Conservation (phyloP, 2,329 filamentous ascomycete species). For the Sporothrix globosa region DNA sequence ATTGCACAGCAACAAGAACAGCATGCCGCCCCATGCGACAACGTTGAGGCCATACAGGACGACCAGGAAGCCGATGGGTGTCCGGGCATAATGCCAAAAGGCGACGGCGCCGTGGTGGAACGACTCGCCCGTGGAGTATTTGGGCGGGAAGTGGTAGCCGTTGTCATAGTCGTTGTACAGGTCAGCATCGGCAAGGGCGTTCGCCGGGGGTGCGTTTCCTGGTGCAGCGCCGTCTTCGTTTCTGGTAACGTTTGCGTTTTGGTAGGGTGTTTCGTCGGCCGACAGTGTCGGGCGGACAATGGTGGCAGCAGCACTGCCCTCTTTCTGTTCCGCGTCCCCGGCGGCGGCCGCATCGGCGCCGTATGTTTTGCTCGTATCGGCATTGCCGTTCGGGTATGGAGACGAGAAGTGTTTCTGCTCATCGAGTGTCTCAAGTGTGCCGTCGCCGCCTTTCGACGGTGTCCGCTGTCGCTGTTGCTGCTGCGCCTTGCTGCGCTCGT, state of each 20-base stretch:
- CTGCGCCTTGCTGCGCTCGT: constrained; percentile 14
- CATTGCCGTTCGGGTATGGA: not conserved
- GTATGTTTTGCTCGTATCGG: constrained; percentile 18
- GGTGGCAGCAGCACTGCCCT: not conserved
- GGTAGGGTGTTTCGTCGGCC: not conserved
- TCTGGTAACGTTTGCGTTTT: not conserved
- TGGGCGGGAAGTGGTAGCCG: constrained; percentile 67
- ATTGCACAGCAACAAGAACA: constrained; percentile 81
- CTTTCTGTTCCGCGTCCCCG: not conserved
- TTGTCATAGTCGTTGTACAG: constrained; percentile 55
- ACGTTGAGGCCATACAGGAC: constrained; percentile 81
- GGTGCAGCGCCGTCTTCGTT: not conserved
- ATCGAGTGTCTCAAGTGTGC: constrained; percentile 28
- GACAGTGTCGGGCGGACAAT: not conserved
- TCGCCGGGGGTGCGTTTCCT: not conserved
- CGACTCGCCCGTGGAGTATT: constrained; percentile 62
- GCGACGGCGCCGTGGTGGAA: constrained; percentile 60
- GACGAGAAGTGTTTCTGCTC: constrained; percentile 27
- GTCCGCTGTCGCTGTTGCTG: constrained; percentile 12
- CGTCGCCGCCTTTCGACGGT: constrained; percentile 8
- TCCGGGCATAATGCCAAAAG: constrained; percentile 74
- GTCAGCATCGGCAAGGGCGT: not conserved
- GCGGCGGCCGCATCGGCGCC: not conserved
- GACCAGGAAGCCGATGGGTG: constrained; percentile 74
- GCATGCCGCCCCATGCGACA: constrained; percentile 88